A percentile compares a stretch with the other conserved stretches of the same genome.
phyloP scores from a whole-genome alignment of 2,329 filamentous ascomycete species.

The Ilyonectria robusta region DNA sequence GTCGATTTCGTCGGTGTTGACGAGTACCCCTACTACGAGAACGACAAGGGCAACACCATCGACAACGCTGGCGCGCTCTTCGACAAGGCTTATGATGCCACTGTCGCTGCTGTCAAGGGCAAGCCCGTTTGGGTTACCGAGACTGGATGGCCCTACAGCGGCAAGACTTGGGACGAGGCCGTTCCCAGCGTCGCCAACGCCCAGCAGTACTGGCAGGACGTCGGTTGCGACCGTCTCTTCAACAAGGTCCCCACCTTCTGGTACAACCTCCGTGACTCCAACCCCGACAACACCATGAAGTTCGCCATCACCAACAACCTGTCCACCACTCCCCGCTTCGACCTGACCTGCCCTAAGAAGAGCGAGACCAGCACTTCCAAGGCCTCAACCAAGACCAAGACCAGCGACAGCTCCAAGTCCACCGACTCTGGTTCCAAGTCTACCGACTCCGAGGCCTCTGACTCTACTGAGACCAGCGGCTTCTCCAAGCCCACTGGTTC shows the following conservation, averaged over 20 bases:
- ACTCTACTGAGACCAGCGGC: conserved; percentile 32
- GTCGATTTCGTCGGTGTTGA: conserved; percentile 77
- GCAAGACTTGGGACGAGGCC: conserved; percentile 68
- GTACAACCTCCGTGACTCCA: conserved; percentile 74
- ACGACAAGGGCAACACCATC: conserved; percentile 68
- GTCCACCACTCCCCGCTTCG: conserved; percentile 64
- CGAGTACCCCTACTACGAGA: conserved; percentile 78
- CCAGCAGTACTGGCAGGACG: conserved; percentile 73
- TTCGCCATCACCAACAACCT: conserved; percentile 70
- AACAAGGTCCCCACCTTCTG: conserved; percentile 70
- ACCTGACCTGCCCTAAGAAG: conserved; percentile 63
- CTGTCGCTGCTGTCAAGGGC: conserved; percentile 61
- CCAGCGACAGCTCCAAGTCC: conserved; percentile 31
- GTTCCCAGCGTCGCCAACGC: conserved; percentile 70
- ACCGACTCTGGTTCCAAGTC: conserved; percentile 27
- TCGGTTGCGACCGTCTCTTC: conserved; percentile 73
- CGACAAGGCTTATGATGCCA: conserved; percentile 62
- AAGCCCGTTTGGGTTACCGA: conserved; percentile 75
- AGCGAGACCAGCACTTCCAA: conserved; percentile 32
- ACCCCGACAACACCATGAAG: conserved; percentile 71
- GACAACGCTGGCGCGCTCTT: conserved; percentile 69
- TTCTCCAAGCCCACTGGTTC: conserved; percentile 25
- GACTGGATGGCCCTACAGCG: conserved; percentile 75
- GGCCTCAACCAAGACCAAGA: conserved; percentile 30
- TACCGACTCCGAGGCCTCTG: conserved; percentile 26